A percentile compares a stretch with the other conserved stretches of the same genome.
These are phyloP conservation scores for Byssochlamys sp. DNA, from an alignment of 2,329 filamentous ascomycete species.

Conservation along the genomic window DNA sequence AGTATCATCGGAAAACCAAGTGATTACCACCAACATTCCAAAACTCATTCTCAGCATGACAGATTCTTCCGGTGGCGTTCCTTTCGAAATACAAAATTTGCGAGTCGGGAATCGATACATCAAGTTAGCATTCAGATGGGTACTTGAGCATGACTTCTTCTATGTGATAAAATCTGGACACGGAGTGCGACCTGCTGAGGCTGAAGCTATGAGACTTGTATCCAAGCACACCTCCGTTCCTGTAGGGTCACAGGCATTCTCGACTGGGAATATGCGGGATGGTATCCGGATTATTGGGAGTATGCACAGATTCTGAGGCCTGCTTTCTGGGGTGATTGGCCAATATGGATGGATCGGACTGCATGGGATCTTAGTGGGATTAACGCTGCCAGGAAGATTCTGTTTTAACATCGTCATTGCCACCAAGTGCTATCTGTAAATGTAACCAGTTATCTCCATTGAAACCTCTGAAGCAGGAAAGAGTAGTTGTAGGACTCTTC, in stretches of 20 bases:
- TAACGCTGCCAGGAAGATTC: conserved; percentile 13
- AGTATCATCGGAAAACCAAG: too few relatives aligned
- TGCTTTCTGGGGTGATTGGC: conserved; percentile 16
- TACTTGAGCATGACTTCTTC: conserved; percentile 12
- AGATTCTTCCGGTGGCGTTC: too few relatives aligned
- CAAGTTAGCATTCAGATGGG: background rate
- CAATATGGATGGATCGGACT: conserved; percentile 19
- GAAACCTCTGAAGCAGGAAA: too few relatives aligned
- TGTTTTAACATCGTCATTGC: conserved; percentile 21
- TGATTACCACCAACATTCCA: too few relatives aligned
- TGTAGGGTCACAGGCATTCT: conserved; percentile 23
- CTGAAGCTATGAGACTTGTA: conserved; percentile 15
- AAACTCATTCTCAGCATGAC: too few relatives aligned
- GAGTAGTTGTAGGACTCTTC: too few relatives aligned
- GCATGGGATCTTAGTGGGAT: conserved; percentile 21
- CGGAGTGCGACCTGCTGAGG: conserved; percentile 5
- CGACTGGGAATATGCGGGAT: conserved; percentile 34
- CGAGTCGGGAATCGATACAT: too few relatives aligned
- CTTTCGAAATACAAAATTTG: too few relatives aligned
- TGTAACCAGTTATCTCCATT: too few relatives aligned
- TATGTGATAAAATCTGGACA: conserved; percentile 10
- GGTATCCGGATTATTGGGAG: conserved; percentile 36
- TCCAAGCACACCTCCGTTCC: conserved; percentile 10
- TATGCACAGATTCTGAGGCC: conserved; percentile 24
- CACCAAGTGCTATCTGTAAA: too few relatives aligned